A percentile compares a stretch with the other conserved stretches of the same genome.
Evolutionary conservation across 805 yeast species (phyloP).

Genomic region (Cyberlindnera xylosilytica): DNA sequence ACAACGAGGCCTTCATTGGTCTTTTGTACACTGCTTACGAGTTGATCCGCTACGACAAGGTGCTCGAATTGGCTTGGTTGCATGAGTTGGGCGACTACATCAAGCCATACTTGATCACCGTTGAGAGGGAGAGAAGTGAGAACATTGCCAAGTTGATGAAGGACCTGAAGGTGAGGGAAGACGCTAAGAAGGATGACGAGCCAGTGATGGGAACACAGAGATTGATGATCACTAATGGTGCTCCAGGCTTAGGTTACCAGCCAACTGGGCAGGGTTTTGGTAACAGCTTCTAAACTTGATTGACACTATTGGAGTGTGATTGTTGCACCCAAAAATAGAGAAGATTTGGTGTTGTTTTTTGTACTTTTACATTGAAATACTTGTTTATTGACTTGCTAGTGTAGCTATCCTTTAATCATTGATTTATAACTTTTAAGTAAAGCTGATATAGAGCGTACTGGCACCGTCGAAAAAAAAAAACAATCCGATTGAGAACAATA

Average conservation of each 20-base stretch:
- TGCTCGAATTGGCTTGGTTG: constrained; percentile 88
- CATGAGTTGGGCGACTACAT: constrained; percentile 78
- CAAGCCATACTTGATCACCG: constrained; percentile 88
- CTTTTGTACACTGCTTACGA: constrained; percentile 84
- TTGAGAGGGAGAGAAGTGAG: constrained; percentile 74
- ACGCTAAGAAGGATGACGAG: constrained; percentile 48
- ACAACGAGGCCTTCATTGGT: constrained; percentile 92
- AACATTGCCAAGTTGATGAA: constrained; percentile 60
- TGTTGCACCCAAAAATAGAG: neutral
- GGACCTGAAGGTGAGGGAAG: constrained; percentile 70
- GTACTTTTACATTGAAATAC: constrained; percentile 3
- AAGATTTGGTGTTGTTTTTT: constrained; percentile 1
- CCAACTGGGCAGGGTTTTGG: constrained; percentile 74
- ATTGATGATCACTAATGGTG: constrained; percentile 79
- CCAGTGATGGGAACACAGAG: constrained; percentile 59
- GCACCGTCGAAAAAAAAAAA: no score
- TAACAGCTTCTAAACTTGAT: constrained; percentile 35
- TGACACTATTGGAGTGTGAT: neutral
- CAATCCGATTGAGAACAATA: no score
- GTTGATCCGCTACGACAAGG: constrained; percentile 75
- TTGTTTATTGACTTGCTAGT: no score
- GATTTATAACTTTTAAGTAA: no score
- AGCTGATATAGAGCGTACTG: no score
- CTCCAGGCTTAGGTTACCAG: constrained; percentile 60
- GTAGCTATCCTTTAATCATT: no score